Evolutionary conservation across 331 rosid species (phyloP).

Genomic region (Dryas integrifolia): DNA sequence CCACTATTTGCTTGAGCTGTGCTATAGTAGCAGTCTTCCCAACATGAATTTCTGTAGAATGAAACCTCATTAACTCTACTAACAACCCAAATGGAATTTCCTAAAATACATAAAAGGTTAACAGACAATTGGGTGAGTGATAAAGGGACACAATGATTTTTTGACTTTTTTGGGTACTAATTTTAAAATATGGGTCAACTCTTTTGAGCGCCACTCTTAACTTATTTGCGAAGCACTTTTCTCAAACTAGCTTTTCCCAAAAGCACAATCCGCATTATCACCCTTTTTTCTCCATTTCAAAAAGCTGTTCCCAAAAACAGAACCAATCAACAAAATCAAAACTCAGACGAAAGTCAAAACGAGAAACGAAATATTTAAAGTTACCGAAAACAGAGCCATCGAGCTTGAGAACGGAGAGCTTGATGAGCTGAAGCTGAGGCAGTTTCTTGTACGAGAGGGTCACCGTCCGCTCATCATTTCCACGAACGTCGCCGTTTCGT

Average conservation of each 20-base stretch:
- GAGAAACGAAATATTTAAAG: not conserved
- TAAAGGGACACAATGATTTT: not conserved
- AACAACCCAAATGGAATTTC: not conserved
- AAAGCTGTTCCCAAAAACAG: not conserved
- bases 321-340: not conserved
- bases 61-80: not conserved
- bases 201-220: not conserved
- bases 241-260: not conserved
- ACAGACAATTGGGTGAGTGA: not conserved
- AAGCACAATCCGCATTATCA: not conserved
- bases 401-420: constrained; percentile 50
- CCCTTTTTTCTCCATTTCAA: not conserved
- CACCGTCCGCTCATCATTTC: not conserved
- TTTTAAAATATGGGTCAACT: too few species aligned
- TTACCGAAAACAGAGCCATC: constrained; percentile 51
- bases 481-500: constrained; percentile 18
- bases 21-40: constrained; percentile 39
- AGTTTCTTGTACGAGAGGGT: constrained; percentile 25
- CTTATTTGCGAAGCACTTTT: too few species aligned
- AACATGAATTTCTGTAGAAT: constrained; percentile 32
- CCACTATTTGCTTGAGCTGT: constrained; percentile 42
- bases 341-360: not conserved
- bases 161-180: not conserved
- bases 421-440: constrained; percentile 31
- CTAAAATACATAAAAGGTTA: not conserved